Evolutionary conservation across 208 protist genomes (phyloP).

Genomic region (Trypanosoma rangeli): DNA sequence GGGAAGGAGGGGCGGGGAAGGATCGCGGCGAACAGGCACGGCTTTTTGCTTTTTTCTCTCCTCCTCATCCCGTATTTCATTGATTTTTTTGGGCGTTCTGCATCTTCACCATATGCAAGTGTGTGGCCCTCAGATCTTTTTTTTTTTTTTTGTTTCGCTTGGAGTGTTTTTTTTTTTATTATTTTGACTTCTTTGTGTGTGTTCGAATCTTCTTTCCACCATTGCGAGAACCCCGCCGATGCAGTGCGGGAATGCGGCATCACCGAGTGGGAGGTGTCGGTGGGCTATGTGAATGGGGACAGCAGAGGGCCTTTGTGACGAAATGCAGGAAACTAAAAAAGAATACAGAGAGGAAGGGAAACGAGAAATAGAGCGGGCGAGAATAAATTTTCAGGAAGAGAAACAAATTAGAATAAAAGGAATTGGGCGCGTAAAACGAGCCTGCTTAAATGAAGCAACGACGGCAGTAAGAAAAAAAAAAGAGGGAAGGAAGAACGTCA

Average conservation of each 20-base stretch:
- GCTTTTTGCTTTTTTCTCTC: constrained; percentile 3
- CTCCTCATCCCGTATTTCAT: neutral
- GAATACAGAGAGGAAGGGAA: constrained; percentile 4
- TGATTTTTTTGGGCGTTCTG: neutral
- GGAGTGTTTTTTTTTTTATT: constrained; percentile 23
- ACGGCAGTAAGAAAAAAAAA: neutral
- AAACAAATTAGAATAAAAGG: neutral
- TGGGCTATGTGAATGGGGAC: neutral
- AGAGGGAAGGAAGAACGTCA: neutral
- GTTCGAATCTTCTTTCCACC: neutral
- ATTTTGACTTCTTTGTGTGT: neutral
- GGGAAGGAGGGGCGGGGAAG: neutral
- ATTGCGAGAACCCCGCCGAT: neutral
- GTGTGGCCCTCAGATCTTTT: constrained; percentile 1
- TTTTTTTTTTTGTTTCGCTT: constrained; percentile 17
- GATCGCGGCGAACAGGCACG: neutral
- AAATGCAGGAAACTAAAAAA: constrained; percentile 6
- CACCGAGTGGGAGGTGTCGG: neutral
- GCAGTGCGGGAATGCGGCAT: neutral
- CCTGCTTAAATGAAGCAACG: neutral
- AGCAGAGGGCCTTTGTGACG: neutral
- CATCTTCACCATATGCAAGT: neutral
- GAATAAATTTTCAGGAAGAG: neutral
- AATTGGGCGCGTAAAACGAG: neutral
- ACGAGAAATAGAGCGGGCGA: neutral